A percentile compares a stretch with the other conserved stretches of the same genome.
Conservation (phyloP, 768 basidiomycete species). For the Boletus fagicola region DNA sequence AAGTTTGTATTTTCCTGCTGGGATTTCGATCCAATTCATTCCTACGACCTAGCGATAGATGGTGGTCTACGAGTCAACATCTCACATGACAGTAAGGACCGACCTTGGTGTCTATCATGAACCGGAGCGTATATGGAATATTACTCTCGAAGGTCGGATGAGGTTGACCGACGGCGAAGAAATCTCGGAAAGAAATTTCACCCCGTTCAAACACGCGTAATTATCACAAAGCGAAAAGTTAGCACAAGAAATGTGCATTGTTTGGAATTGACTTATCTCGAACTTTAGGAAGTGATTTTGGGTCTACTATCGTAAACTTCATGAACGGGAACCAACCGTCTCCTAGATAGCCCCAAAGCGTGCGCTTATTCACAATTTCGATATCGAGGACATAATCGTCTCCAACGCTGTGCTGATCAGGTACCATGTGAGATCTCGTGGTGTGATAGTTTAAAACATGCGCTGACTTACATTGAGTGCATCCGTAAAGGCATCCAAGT, state of each 20-base stretch:
- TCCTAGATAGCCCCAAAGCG: conserved; percentile 86
- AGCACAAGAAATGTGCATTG: conserved; percentile 6
- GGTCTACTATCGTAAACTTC: conserved; percentile 75
- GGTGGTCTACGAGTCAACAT: not conserved
- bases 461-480: conserved; percentile 68
- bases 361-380: conserved; percentile 63
- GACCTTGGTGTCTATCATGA: conserved; percentile 98
- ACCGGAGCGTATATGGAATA: conserved; percentile 84
- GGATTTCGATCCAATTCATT: conserved; percentile 99
- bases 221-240: conserved; percentile 21
- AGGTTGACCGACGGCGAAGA: conserved; percentile 48
- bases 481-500: conserved; percentile 60
- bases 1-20: conserved; percentile 75
- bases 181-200: conserved; percentile 62
- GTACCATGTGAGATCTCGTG: not conserved
- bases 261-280: conserved; percentile 70
- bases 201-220: conserved; percentile 71
- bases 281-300: conserved; percentile 78
- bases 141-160: conserved; percentile 90
- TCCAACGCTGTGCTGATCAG: conserved; percentile 25
- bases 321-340: conserved; percentile 79
- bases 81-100: not conserved
- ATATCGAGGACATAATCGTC: conserved; percentile 46
- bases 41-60: conserved; percentile 69
- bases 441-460: not conserved